Evolutionary conservation across 2,329 filamentous ascomycete species (phyloP).

Genomic region (Colletotrichum aenigma): DNA sequence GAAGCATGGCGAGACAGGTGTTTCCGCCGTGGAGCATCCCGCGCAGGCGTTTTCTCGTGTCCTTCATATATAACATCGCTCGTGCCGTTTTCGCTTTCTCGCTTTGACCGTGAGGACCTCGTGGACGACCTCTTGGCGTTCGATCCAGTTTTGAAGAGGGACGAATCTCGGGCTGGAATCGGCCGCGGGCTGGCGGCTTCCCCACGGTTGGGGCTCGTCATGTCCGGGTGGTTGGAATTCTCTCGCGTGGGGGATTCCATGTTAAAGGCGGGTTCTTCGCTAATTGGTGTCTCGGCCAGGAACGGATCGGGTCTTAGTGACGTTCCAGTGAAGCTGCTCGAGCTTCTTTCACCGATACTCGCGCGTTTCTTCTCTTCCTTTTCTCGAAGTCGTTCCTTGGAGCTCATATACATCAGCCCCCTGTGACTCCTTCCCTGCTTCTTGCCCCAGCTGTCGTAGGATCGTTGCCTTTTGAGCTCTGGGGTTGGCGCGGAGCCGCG

Average conservation of each 20-base stretch:
- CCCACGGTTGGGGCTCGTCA: slow-evolving; percentile 30
- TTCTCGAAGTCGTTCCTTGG: slow-evolving; percentile 68
- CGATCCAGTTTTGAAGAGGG: slow-evolving; percentile 61
- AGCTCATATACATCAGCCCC: slow-evolving; percentile 76
- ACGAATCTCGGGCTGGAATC: slow-evolving; percentile 73
- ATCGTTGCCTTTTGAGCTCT: slow-evolving; percentile 52
- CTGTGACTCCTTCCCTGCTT: slow-evolving; percentile 58
- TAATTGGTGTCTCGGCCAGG: slow-evolving; percentile 58
- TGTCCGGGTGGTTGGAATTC: slow-evolving; percentile 22
- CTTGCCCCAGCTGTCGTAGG: slow-evolving; percentile 67
- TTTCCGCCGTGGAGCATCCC: slow-evolving; percentile 23
- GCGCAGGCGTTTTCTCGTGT: slow-evolving; percentile 31
- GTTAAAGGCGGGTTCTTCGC: slow-evolving; percentile 52
- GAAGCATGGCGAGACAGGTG: slow-evolving; percentile 26
- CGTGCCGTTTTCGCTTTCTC: slow-evolving; percentile 43
- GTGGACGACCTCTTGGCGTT: slow-evolving; percentile 58
- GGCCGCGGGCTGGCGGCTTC: slow-evolving; percentile 49
- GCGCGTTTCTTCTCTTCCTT: slow-evolving; percentile 67
- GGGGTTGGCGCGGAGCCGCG: slow-evolving; percentile 51
- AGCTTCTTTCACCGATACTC: slow-evolving; percentile 44
- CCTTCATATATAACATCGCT: slow-evolving; percentile 49
- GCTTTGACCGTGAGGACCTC: slow-evolving; percentile 54
- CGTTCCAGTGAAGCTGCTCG: slow-evolving; percentile 41
- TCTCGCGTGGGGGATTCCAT: slow-evolving; percentile 28
- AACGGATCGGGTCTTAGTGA: slow-evolving; percentile 50